Evolutionary conservation across 208 protist species (phyloP).

Genomic region (Willaertia magna): DNA sequence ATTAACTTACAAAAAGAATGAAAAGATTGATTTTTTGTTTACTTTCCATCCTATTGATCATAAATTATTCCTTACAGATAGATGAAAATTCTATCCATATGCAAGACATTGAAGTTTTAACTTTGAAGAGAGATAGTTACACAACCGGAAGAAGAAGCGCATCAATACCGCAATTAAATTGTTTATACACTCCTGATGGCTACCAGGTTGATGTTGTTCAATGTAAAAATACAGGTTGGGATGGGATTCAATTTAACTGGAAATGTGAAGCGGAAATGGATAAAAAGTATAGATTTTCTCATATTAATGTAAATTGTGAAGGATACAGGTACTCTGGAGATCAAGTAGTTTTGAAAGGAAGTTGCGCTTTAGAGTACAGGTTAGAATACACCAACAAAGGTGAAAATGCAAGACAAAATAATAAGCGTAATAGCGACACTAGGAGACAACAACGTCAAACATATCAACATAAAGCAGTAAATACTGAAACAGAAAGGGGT

Average conservation of each 20-base stretch:
- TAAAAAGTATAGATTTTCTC: not conserved
- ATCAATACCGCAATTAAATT: not conserved
- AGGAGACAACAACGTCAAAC: not conserved
- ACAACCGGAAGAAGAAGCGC: not conserved
- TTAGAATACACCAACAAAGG: not conserved
- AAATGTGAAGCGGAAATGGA: not conserved
- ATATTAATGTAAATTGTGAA: not conserved
- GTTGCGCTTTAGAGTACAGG: not conserved
- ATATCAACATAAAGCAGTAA: not conserved
- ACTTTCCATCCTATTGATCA: not conserved
- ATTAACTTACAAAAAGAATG: not conserved
- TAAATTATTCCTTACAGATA: not conserved
- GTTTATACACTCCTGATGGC: not conserved
- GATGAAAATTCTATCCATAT: not conserved
- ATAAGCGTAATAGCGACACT: not conserved
- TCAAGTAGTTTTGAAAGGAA: not conserved
- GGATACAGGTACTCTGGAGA: not conserved
- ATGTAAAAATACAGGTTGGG: not conserved
- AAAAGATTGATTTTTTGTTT: not conserved
- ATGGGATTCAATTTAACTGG: not conserved
- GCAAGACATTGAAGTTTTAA: not conserved
- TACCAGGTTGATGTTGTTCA: not conserved
- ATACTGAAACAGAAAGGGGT: not conserved
- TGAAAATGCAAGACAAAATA: not conserved
- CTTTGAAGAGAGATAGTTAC: not conserved